These are phyloP conservation scores for Verruconis gallopava DNA, from an alignment of 2,329 filamentous ascomycete genomes.

Conservation along the genomic window DNA sequence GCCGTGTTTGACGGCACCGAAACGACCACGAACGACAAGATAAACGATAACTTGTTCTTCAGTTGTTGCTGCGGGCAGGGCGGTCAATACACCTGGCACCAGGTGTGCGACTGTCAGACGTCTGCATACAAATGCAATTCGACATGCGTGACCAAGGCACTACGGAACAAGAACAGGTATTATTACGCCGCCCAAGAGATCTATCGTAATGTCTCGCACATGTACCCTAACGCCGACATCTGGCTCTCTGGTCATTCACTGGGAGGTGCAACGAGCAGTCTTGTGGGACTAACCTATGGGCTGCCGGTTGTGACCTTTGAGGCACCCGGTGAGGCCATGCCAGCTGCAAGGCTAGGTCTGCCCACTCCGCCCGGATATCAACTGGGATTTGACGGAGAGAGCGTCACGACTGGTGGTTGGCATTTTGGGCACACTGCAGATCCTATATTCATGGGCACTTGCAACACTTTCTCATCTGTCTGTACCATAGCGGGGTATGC, in stretches of 20 bases:
- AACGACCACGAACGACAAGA: constrained; percentile 92
- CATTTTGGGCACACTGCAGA: constrained; percentile 96
- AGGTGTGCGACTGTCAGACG: constrained; percentile 87
- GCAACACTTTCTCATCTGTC: constrained; percentile 76
- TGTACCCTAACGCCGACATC: constrained; percentile 73
- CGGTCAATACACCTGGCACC: constrained; percentile 76
- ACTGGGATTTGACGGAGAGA: constrained; percentile 53
- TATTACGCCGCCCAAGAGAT: constrained; percentile 81
- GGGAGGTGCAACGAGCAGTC: constrained; percentile 76
- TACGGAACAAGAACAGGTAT: constrained; percentile 76
- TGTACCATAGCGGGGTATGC: constrained; percentile 91
- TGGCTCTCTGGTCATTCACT: constrained; percentile 92
- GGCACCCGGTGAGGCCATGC: constrained; percentile 79
- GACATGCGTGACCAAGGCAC: constrained; percentile 66
- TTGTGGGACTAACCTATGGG: constrained; percentile 84
- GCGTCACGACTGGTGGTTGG: constrained; percentile 62
- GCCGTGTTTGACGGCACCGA: constrained; percentile 95
- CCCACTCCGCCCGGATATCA: constrained; percentile 71
- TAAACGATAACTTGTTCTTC: constrained; percentile 96
- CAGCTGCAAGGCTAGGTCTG: constrained; percentile 71
- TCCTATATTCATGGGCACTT: constrained; percentile 85
- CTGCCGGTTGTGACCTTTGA: constrained; percentile 86
- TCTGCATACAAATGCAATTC: constrained; percentile 83
- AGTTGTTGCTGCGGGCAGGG: constrained; percentile 96
- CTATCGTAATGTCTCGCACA: constrained; percentile 79